Base-by-base conservation (phyloP, 768 basidiomycete genomes). In the Mycena rosella region DNA sequence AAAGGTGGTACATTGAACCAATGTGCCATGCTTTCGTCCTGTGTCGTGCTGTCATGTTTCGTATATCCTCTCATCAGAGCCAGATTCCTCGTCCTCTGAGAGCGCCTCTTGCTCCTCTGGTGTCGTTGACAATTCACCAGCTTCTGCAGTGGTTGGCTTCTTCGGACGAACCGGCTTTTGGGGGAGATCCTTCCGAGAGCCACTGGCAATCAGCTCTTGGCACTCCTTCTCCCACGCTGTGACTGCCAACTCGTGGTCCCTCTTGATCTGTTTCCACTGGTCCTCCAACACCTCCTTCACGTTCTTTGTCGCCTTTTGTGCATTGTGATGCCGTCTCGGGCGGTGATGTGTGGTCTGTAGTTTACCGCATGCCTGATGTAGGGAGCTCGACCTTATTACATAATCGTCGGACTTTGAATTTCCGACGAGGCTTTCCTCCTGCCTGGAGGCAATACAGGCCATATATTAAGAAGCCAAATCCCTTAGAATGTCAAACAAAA, bases 321-420 rank as follows among this genome's bases (percentile, higher is more conserved):
- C 47, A 14, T 60, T 45, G 11, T 65, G 6, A 72, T 72, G 32
- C 40, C 62, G 13, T 72, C 38, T 20, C 54, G 67, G 13, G 66
- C 72, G 11, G 24, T 30, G 22, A 71, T 56, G 27, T 70, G 66
- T 15, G n/a, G n/a, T n/a, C n/a, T n/a, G n/a, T n/a, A n/a, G n/a
- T n/a, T n/a, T n/a, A n/a, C n/a, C n/a, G n/a, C n/a, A n/a, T n/a
- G n/a, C n/a, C n/a, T n/a, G n/a, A n/a, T n/a, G n/a, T n/a, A n/a
- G n/a, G n/a, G n/a, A n/a, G n/a, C n/a, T n/a, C n/a, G n/a, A n/a
- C n/a, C n/a, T n/a, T n/a, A n/a, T n/a, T n/a, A n/a, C n/a, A n/a
- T n/a, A n/a, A n/a, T n/a, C n/a, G n/a, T n/a, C n/a, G n/a, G n/a
- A n/a, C n/a, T n/a, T n/a, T n/a, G n/a, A n/a, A n/a, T n/a, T n/a